Conservation (phyloP, 2,329 filamentous ascomycete genomes). For the Cladosporium oxysporum region DNA sequence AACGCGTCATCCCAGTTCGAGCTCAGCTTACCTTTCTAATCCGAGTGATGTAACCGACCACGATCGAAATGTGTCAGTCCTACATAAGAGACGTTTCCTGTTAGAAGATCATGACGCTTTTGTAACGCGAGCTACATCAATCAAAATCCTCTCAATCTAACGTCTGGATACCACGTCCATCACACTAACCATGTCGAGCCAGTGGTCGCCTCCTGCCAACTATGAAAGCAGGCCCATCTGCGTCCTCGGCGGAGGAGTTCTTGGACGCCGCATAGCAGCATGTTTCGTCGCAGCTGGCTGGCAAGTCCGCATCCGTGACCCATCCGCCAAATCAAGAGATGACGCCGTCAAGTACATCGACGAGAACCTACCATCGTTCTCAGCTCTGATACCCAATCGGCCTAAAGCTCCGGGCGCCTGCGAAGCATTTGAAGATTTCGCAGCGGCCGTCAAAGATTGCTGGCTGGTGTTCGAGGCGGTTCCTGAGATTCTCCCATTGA, state of each 20-base stretch:
- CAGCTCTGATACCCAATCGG: conserved; percentile 14
- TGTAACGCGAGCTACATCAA: not conserved
- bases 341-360: conserved; percentile 46
- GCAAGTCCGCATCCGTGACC: conserved; percentile 48
- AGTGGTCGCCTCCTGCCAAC: conserved; percentile 19
- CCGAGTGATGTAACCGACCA: not conserved
- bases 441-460: conserved; percentile 45
- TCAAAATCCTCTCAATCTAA: too few species aligned
- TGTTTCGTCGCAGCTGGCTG: conserved; percentile 42
- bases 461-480: conserved; percentile 60
- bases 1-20: not conserved
- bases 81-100: not conserved
- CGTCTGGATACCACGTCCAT: too few species aligned
- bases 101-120: not conserved
- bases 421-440: conserved; percentile 41
- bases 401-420: conserved; percentile 30
- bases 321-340: conserved; percentile 39
- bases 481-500: conserved; percentile 43
- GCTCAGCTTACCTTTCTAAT: not conserved
- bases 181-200: not conserved
- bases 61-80: not conserved
- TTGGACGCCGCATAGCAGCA: conserved; percentile 47
- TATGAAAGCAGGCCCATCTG: conserved; percentile 37
- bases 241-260: conserved; percentile 47
- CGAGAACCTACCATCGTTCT: conserved; percentile 37